A percentile compares a stretch with the other conserved stretches of the same genome.
Evolutionary conservation across 352 stramenopile species (phyloP).

Genomic region (Salisapilia sapeloensis): DNA sequence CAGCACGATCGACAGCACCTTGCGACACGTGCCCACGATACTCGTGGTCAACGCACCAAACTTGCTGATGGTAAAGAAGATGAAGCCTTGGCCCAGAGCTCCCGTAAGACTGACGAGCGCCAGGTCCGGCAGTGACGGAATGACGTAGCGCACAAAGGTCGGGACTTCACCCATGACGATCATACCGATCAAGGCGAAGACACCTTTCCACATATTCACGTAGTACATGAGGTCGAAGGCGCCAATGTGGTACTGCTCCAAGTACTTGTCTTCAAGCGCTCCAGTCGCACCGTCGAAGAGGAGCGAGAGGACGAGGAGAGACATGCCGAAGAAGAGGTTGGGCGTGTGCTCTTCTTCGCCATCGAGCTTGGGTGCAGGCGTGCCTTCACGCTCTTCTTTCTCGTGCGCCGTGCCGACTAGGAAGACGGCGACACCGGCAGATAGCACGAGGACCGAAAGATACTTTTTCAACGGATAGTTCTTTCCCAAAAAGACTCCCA

Average conservation of each 20-base stretch:
- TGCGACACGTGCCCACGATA: conserved; percentile 75
- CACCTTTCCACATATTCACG: conserved; percentile 74
- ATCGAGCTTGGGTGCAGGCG: conserved; percentile 26
- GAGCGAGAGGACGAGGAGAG: conserved; percentile 47
- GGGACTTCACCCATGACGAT: conserved; percentile 52
- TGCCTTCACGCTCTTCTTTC: conserved; percentile 26
- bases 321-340: conserved; percentile 50
- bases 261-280: conserved; percentile 67
- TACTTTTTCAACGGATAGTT: conserved; percentile 72
- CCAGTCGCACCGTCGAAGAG: conserved; percentile 66
- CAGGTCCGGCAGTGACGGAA: conserved; percentile 39
- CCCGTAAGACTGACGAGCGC: conserved; percentile 59
- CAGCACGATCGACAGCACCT: conserved; percentile 72
- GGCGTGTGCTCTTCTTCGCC: conserved; percentile 32
- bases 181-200: conserved; percentile 51
- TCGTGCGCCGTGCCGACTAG: conserved; percentile 53
- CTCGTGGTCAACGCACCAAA: conserved; percentile 72
- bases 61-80: conserved; percentile 80
- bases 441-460: conserved; percentile 57
- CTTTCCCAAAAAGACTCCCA: conserved; percentile 58
- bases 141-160: conserved; percentile 35
- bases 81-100: conserved; percentile 64
- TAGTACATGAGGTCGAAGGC: conserved; percentile 79
- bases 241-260: conserved; percentile 65
- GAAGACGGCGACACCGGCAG: conserved; percentile 55